Evolutionary conservation across 129 eudicot genomes (phyloP), one percentile per base, ranked within the genome.

Genomic region (Helianthus tuberosus): DNA sequence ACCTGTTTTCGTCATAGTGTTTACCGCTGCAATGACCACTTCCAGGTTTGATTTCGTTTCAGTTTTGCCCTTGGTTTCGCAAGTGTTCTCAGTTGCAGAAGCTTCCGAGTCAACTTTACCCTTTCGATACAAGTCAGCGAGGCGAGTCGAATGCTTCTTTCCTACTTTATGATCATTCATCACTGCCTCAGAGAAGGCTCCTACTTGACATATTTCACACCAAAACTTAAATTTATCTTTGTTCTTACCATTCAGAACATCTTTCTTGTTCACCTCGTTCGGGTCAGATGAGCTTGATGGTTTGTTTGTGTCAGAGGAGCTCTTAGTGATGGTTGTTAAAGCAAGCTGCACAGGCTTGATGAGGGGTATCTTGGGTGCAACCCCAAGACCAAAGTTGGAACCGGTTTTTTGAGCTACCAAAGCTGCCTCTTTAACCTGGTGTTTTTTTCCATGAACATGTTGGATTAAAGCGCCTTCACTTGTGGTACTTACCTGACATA

Each of bases 401-500:
- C 91, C 89, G 3, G 65, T 71, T 71, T 51, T 84, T 54, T 84
- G 65, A 11, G 82, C 77, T 43, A 61, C 55, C 27, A 91, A 23
- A 50, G 67, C 87, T 44, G 82, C 88, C 71, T 82, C 92, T 67
- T 81, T 86, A 8, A 74, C 15, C 61, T 80, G 89, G 80, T 92
- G 98, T 54, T 74, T 87, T 70, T 86, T 89, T 27, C 98, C 98
- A 44, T 76, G 68, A 12, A 89, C 57, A 69, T 92, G 96, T 5
- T 85, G 84, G 13, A 79, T 75, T 46, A 92, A 61, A 48, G 75
- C 79, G 38, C 41, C 79, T 69, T 82, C 87, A 27, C 89, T 79
- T 62, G 93, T 89, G 73, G 86, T 79, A 64, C 74, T 84, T 50
- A 92, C 84, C 9, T 81, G 87, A 54, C 98, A 89, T 10, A 92